Conservation (phyloP, 257 asterid species). For the Linaria vulgaris region DNA sequence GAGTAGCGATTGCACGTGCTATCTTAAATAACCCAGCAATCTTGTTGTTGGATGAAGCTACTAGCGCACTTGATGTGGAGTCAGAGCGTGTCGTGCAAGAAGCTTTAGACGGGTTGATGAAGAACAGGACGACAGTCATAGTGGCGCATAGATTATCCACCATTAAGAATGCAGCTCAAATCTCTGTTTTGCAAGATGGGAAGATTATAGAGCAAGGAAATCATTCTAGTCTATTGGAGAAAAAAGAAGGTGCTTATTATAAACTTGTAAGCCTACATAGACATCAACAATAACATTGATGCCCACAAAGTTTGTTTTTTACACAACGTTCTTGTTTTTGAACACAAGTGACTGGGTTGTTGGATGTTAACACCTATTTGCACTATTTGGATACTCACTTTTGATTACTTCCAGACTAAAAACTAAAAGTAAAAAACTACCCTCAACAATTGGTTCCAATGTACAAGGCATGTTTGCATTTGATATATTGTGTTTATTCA, state of each 20-base stretch:
- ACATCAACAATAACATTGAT: slow-evolving; percentile 38
- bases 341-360: too few species aligned
- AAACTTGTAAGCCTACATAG: slow-evolving; percentile 66
- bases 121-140: neutral
- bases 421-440: too few species aligned
- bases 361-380: too few species aligned
- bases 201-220: slow-evolving; percentile 11
- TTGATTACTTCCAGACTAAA: too few species aligned
- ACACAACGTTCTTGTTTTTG: too few species aligned
- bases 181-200: neutral
- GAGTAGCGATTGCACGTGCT: neutral
- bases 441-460: too few species aligned
- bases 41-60: neutral
- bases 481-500: too few species aligned
- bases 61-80: neutral
- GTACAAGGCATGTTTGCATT: too few species aligned
- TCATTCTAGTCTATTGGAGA: slow-evolving; percentile 65
- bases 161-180: neutral
- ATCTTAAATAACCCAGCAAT: neutral
- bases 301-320: neutral
- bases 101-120: neutral
- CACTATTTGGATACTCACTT: too few species aligned
- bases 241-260: slow-evolving; percentile 62
- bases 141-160: slow-evolving; percentile 2
- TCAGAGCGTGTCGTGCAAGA: neutral